These are phyloP conservation scores for Candolleomyces eurysporus DNA, from an alignment of 768 basidiomycete species.

Conservation along the genomic window DNA sequence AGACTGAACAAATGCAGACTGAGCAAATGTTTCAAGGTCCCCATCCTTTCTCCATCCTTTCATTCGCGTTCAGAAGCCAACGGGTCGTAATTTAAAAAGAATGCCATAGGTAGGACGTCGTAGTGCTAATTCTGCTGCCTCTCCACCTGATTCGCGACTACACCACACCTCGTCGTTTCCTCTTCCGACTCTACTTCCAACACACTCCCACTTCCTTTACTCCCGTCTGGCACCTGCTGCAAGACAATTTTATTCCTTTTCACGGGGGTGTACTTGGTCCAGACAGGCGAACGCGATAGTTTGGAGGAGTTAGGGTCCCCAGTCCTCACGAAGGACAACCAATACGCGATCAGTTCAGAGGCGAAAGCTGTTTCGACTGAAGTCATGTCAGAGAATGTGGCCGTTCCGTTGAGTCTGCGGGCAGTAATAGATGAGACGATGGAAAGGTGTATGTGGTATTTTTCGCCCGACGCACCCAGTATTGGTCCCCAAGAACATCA, in stretches of 20 bases:
- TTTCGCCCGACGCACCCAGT: slow-evolving; percentile 44
- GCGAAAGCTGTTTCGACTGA: slow-evolving; percentile 50
- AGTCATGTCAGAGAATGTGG: slow-evolving; percentile 44
- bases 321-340: slow-evolving; percentile 62
- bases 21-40: too few species aligned
- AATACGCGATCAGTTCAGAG: slow-evolving; percentile 60
- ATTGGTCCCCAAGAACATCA: slow-evolving; percentile 62
- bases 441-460: neutral
- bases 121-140: neutral
- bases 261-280: slow-evolving; percentile 37
- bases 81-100: slow-evolving; percentile 10
- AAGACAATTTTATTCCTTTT: slow-evolving; percentile 41
- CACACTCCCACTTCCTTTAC: slow-evolving; percentile 27
- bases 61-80: too few species aligned
- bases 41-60: too few species aligned
- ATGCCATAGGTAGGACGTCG: neutral
- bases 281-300: slow-evolving; percentile 47
- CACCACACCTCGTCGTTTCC: neutral
- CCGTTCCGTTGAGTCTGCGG: slow-evolving; percentile 49
- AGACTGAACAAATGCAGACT: too few species aligned
- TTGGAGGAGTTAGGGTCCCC: slow-evolving; percentile 56
- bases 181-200: neutral
- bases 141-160: neutral
- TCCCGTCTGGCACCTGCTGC: slow-evolving; percentile 31
- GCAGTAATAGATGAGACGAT: neutral